Conservation (phyloP, 371 early-diverging fungal genomes). For the Syncephalastrum monosporum region DNA sequence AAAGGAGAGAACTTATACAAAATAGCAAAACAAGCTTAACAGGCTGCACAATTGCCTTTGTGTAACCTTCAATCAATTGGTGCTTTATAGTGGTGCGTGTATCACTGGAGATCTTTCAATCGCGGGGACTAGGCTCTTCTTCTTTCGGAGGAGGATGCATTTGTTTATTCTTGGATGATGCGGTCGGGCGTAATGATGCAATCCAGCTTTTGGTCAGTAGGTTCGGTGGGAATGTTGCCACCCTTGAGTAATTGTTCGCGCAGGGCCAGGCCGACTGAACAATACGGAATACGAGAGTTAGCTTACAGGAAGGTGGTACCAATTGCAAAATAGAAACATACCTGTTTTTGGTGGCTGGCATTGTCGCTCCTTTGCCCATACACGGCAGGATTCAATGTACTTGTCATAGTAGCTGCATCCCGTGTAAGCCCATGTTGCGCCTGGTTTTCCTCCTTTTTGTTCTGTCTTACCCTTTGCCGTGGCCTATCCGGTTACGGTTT, state of each 20-base stretch:
- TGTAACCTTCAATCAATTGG: too few relatives aligned
- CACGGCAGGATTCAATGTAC: slow-evolving; percentile 29
- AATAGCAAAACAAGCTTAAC: too few relatives aligned
- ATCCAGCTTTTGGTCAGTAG: slow-evolving; percentile 41
- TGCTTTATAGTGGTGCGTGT: too few relatives aligned
- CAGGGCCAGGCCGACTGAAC: slow-evolving; percentile 56
- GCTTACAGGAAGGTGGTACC: not conserved
- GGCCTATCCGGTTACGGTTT: slow-evolving; percentile 64
- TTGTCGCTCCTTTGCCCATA: slow-evolving; percentile 28
- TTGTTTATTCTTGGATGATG: slow-evolving; percentile 12
- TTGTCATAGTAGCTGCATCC: slow-evolving; percentile 40
- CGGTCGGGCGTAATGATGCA: slow-evolving; percentile 29
- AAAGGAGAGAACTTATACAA: too few relatives aligned
- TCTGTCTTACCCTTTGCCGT: slow-evolving; percentile 65
- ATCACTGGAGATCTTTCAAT: not conserved
- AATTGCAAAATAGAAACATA: slow-evolving; percentile 9
- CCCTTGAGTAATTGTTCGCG: slow-evolving; percentile 53
- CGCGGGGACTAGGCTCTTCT: not conserved
- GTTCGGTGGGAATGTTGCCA: slow-evolving; percentile 37
- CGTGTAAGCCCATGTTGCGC: not conserved
- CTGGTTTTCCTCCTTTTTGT: not conserved
- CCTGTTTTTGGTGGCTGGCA: slow-evolving; percentile 29
- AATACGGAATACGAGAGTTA: not conserved
- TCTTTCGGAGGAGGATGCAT: slow-evolving; percentile 1
- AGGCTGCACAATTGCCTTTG: too few relatives aligned